A percentile compares a stretch with the other conserved stretches of the same genome.
These are phyloP conservation scores for Coemansia sp. DNA, from an alignment of 192 early-diverging fungal genomes.

Conservation along the genomic window DNA sequence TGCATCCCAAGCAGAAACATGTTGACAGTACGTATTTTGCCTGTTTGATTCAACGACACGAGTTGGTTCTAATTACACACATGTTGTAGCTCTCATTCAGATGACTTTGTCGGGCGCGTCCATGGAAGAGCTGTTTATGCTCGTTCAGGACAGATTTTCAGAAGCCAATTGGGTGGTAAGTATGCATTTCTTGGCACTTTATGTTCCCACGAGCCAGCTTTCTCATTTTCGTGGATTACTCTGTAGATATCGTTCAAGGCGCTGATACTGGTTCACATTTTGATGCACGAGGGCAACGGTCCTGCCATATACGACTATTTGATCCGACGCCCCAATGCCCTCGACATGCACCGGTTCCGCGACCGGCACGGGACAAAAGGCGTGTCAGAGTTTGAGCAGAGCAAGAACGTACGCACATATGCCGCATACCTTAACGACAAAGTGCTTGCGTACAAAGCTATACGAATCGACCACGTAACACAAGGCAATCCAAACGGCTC, in stretches of 20 bases:
- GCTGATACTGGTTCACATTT: slow-evolving; percentile 52
- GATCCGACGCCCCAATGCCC: slow-evolving; percentile 31
- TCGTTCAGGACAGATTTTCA: slow-evolving; percentile 50
- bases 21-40: slow-evolving; percentile 49
- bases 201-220: neutral
- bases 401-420: slow-evolving; percentile 54
- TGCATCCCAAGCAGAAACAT: slow-evolving; percentile 56
- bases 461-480: slow-evolving; percentile 50
- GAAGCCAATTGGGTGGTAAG: slow-evolving; percentile 56
- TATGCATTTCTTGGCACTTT: neutral
- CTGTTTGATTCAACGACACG: neutral
- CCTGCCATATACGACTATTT: slow-evolving; percentile 46
- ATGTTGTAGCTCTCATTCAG: slow-evolving; percentile 49
- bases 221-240: neutral
- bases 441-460: slow-evolving; percentile 49
- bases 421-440: slow-evolving; percentile 53
- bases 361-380: slow-evolving; percentile 53
- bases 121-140: slow-evolving; percentile 53
- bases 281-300: slow-evolving; percentile 52
- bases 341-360: slow-evolving; percentile 53
- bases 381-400: slow-evolving; percentile 54
- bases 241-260: slow-evolving; percentile 54
- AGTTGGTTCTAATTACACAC: neutral
- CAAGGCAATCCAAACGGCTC: slow-evolving; percentile 41
- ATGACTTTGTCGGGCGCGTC: slow-evolving; percentile 48